Conservation (phyloP, 495 filamentous ascomycete genomes). For the Sordaria brevicollis region DNA sequence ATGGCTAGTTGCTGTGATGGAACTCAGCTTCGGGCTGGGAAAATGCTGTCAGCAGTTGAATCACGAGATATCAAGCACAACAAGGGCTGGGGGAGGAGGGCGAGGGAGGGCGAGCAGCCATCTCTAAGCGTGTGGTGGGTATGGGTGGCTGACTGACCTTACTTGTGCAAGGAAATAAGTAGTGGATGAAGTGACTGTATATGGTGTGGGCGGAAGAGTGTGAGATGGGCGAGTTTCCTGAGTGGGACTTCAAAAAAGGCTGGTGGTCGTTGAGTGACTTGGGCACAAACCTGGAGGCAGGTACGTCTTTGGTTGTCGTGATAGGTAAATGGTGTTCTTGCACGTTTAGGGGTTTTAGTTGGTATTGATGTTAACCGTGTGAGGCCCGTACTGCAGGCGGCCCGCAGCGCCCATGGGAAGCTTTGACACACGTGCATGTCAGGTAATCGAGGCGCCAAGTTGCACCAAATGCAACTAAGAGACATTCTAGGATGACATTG, state of each 20-base stretch:
- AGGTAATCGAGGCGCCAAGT: too few relatives aligned
- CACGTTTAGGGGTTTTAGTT: not conserved
- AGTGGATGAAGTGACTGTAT: not conserved
- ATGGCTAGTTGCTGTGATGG: constrained; percentile 29
- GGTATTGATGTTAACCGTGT: not conserved
- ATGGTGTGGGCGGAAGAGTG: not conserved
- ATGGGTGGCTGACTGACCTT: not conserved
- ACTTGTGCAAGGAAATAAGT: not conserved
- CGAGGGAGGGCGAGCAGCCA: too few relatives aligned
- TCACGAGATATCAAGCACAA: not conserved
- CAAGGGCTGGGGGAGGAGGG: not conserved
- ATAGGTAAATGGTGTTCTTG: not conserved
- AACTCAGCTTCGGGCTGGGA: not conserved
- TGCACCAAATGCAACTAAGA: not conserved
- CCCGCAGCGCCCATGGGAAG: not conserved
- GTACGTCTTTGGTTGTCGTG: not conserved
- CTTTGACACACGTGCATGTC: not conserved
- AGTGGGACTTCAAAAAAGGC: not conserved
- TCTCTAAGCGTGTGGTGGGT: not conserved
- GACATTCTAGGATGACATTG: not conserved
- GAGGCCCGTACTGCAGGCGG: not conserved
- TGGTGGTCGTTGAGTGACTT: not conserved
- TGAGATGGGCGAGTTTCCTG: not conserved
- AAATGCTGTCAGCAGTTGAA: not conserved
- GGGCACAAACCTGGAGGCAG: not conserved